Percentiles rank a stretch among this genome's conserved stretches.
These are phyloP conservation scores for Melianthus villosus DNA, from an alignment of 441 rosid species.

Conservation along the genomic window DNA sequence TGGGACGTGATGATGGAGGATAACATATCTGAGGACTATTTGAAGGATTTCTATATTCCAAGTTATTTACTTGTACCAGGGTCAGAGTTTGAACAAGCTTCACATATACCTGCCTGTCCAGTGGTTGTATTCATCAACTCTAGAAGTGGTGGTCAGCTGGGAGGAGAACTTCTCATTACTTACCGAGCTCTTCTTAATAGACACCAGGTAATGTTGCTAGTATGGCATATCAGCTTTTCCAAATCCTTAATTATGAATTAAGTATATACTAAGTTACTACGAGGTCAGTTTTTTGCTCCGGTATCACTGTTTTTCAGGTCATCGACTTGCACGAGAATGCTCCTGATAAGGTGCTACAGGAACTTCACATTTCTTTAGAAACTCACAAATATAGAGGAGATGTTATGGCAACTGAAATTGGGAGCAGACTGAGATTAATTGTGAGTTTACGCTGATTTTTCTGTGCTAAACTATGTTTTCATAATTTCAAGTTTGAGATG, in stretches of 20 bases:
- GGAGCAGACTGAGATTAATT: conserved; percentile 25
- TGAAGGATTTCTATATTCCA: conserved; percentile 20
- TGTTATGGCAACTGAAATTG: conserved; percentile 22
- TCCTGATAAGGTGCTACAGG: conserved; percentile 25
- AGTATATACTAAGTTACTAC: neutral
- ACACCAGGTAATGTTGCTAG: conserved; percentile 19
- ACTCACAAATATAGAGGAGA: conserved; percentile 18
- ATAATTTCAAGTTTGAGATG: no score
- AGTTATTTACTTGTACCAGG: conserved; percentile 22
- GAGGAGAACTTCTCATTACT: conserved; percentile 23
- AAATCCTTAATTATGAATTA: neutral
- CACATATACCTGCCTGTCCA: conserved; percentile 22
- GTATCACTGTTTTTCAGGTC: conserved; percentile 16
- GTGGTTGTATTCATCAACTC: conserved; percentile 34
- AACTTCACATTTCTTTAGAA: conserved; percentile 20
- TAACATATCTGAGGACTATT: conserved; percentile 4
- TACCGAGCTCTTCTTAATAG: conserved; percentile 26
- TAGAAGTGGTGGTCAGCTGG: conserved; percentile 37
- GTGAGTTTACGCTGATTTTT: conserved; percentile 20
- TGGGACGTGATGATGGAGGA: conserved; percentile 8
- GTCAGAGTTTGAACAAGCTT: conserved; percentile 3
- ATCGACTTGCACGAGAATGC: conserved; percentile 25
- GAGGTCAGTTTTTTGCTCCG: neutral
- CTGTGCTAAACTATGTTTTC: no score
- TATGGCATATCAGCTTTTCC: neutral